phyloP scores from a whole-genome alignment of 2,329 filamentous ascomycete genomes.

The Aspergillus luchuensis region DNA sequence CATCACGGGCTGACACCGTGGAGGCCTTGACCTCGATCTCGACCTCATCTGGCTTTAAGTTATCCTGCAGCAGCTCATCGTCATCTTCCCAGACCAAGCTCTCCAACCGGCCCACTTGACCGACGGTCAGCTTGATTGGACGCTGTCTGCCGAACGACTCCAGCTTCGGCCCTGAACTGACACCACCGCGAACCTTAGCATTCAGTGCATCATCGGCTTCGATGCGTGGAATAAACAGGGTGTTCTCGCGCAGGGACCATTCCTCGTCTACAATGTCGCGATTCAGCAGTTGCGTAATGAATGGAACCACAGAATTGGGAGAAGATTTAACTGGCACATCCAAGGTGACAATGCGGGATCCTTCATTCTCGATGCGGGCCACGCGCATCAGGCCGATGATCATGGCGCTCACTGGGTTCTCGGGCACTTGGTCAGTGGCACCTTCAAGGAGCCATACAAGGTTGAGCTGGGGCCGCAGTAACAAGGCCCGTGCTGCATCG shows the following conservation, averaged over 20 bases:
- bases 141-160: neutral
- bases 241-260: neutral
- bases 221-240: conserved; percentile 7
- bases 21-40: conserved; percentile 8
- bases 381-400: neutral
- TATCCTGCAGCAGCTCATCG: neutral
- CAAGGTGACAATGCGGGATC: neutral
- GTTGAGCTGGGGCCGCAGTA: neutral
- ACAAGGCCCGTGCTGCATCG: neutral
- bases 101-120: conserved; percentile 2
- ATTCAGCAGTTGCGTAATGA: neutral
- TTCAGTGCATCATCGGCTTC: conserved; percentile 4
- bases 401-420: neutral
- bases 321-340: neutral
- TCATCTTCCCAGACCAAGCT: conserved; percentile 5
- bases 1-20: conserved; percentile 4
- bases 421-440: neutral
- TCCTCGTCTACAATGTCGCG: neutral
- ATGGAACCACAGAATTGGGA: neutral
- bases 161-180: neutral
- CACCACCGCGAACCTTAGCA: conserved; percentile 1
- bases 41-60: neutral
- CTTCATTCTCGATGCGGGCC: conserved; percentile 1
- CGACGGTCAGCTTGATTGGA: conserved; percentile 1
- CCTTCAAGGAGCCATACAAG: conserved; percentile 2